These are phyloP conservation scores for Remersonia thermophila DNA, from an alignment of 2,329 filamentous ascomycete species.

Conservation along the genomic window DNA sequence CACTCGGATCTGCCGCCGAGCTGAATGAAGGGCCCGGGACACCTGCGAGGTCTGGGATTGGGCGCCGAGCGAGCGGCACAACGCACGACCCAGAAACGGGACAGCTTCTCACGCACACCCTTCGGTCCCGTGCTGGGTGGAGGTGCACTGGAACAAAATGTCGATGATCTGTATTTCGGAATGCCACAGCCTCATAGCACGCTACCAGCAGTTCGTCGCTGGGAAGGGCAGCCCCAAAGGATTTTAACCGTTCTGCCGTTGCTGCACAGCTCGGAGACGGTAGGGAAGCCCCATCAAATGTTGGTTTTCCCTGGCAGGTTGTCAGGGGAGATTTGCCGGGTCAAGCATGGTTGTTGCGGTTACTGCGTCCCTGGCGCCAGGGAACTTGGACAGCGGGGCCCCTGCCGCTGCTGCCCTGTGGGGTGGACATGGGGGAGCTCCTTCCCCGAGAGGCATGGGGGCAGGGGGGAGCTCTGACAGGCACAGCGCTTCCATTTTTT, in stretches of 20 bases:
- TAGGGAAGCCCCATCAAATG: slow-evolving; percentile 18
- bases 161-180: too few species aligned
- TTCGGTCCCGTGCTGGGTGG: too few species aligned
- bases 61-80: too few species aligned
- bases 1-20: too few species aligned
- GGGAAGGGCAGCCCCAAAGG: slow-evolving; percentile 15
- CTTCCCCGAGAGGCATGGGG: slow-evolving; percentile 10
- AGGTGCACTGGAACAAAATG: too few species aligned
- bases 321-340: slow-evolving; percentile 19
- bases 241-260: slow-evolving; percentile 14
- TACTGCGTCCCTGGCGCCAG: slow-evolving; percentile 10
- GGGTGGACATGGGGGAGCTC: slow-evolving; percentile 13
- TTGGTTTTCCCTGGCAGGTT: slow-evolving; percentile 16
- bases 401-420: slow-evolving; percentile 3
- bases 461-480: slow-evolving; percentile 1
- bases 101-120: too few species aligned
- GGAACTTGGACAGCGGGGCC: slow-evolving; percentile 9
- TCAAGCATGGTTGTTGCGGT: slow-evolving; percentile 11
- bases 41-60: too few species aligned
- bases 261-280: slow-evolving; percentile 9
- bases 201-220: neutral
- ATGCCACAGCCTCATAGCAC: too few species aligned
- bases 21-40: too few species aligned
- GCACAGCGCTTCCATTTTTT: slow-evolving; percentile 12
- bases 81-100: too few species aligned